Percentiles rank a stretch among this genome's conserved stretches.
These are phyloP conservation scores for Xylariomycetidae sp. DNA, from an alignment of 2,329 filamentous ascomycete species.

Conservation along the genomic window DNA sequence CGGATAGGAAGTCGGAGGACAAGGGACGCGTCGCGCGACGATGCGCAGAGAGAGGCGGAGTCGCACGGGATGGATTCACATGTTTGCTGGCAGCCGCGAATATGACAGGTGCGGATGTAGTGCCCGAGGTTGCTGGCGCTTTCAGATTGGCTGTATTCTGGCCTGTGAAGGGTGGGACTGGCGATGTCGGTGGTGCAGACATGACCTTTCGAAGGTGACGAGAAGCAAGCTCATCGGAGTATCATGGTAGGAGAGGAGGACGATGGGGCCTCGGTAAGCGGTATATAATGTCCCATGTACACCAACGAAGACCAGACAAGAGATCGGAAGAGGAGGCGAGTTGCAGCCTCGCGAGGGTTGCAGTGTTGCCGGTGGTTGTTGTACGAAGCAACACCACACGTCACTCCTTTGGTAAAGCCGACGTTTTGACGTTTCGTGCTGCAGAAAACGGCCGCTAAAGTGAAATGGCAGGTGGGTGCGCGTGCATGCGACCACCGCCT, in stretches of 20 bases:
- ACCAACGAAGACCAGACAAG: too few species aligned
- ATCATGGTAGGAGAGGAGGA: conserved; percentile 4
- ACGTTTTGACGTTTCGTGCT: too few species aligned
- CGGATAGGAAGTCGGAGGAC: conserved; percentile 55
- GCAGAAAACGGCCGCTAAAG: too few species aligned
- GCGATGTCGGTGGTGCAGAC: conserved; percentile 19
- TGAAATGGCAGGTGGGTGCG: too few species aligned
- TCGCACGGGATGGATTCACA: conserved; percentile 17
- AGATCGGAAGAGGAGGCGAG: too few species aligned
- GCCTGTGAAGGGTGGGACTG: conserved; percentile 15
- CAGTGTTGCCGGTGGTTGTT: too few species aligned
- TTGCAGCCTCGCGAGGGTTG: too few species aligned
- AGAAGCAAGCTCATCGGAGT: background rate
- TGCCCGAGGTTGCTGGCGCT: conserved; percentile 20
- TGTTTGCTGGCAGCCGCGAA: conserved; percentile 2
- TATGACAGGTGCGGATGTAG: conserved; percentile 19
- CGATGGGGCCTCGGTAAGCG: too few species aligned
- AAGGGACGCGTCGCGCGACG: conserved; percentile 26
- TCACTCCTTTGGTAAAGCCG: too few species aligned
- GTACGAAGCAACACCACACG: too few species aligned
- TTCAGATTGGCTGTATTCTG: conserved; percentile 16
- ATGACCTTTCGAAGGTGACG: conserved; percentile 15
- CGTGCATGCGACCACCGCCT: too few species aligned
- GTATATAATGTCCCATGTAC: too few species aligned
- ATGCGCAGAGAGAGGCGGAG: conserved; percentile 26